phyloP scores from a whole-genome alignment of 176 grass and related monocot species.

The Rhynchospora tenuis region DNA sequence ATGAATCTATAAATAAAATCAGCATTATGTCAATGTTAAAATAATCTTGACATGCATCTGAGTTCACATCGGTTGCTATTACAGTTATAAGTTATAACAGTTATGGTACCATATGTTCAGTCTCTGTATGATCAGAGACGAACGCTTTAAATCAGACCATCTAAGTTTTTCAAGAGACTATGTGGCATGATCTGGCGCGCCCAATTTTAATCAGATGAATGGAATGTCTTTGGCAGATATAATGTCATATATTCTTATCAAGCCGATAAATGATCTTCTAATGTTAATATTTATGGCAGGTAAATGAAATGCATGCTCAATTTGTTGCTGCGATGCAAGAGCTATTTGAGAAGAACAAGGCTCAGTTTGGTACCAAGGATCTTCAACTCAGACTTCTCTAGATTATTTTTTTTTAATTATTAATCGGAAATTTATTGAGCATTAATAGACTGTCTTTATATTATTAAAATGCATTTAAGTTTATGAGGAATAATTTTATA shows the following conservation, averaged over 20 bases:
- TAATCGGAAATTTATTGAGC: background rate
- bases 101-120: background rate
- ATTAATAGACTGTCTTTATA: background rate
- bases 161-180: too few relatives aligned
- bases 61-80: background rate
- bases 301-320: conserved; percentile 9
- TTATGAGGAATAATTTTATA: background rate
- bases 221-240: too few relatives aligned
- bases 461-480: background rate
- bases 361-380: background rate
- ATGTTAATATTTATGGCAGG: background rate
- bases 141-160: background rate
- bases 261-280: background rate
- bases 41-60: background rate
- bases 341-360: conserved; percentile 19
- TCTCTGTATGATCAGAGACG: background rate
- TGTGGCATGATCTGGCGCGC: too few relatives aligned
- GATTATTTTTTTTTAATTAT: background rate
- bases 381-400: conserved; percentile 20
- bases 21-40: background rate
- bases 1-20: too few relatives aligned
- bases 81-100: too few relatives aligned
- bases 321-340: conserved; percentile 20
- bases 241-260: background rate
- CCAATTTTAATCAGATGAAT: too few relatives aligned